These are phyloP conservation scores for Leishmania gerbilli DNA, from an alignment of 208 protist species.

Conservation along the genomic window DNA sequence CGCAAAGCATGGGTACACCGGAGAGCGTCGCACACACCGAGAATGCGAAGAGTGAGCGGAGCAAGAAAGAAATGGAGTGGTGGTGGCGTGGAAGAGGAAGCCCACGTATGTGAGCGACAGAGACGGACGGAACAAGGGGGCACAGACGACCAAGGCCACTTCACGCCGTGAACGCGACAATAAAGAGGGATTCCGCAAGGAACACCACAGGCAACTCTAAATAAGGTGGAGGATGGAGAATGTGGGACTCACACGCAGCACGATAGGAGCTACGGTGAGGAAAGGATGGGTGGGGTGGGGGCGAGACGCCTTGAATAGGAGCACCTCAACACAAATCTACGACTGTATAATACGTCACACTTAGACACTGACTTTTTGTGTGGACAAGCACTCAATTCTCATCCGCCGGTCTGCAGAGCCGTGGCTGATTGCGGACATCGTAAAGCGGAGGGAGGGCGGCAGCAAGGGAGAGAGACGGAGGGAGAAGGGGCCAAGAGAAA, in stretches of 20 bases:
- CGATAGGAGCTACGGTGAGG: background rate
- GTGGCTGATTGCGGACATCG: background rate
- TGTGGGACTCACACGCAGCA: background rate
- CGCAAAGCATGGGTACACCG: no score
- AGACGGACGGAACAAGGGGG: background rate
- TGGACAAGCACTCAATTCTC: background rate
- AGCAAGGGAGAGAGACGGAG: background rate
- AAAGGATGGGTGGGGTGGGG: background rate
- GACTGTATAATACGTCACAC: background rate
- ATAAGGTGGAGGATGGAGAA: background rate
- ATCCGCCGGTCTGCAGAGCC: background rate
- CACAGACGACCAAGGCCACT: background rate
- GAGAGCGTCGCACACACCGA: background rate
- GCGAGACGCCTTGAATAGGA: background rate
- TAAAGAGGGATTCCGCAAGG: background rate
- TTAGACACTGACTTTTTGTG: background rate
- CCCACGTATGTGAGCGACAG: background rate
- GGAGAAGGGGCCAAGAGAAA: no score
- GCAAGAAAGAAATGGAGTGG: background rate
- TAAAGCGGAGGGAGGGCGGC: background rate
- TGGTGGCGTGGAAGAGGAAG: background rate
- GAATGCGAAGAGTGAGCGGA: background rate
- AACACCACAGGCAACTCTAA: background rate
- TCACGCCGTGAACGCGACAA: background rate
- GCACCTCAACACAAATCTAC: background rate